Evolutionary conservation across 2,329 filamentous ascomycete genomes (phyloP), one percentile per base, ranked within the genome.

Genomic region (Fusarium sp.): DNA sequence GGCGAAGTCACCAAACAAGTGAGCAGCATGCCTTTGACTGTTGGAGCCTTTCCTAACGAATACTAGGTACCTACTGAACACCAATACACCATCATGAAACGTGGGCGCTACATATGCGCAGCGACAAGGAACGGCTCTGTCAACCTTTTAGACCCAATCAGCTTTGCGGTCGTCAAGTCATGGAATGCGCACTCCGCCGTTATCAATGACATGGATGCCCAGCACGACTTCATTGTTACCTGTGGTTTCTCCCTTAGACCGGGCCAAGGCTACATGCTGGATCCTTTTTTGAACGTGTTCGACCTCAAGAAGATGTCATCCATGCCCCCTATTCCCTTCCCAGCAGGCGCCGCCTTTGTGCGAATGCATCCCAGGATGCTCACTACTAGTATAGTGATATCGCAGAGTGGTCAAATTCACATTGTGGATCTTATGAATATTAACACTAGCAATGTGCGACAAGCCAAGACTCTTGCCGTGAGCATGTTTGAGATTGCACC

Each of bases 161-260:
- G 87, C 59, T 92, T 97, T 76, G 87, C 88, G 44, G 86, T 97
- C 7, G 85, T 96, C 72, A 97, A 95, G 78, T 89, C 89, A 13
- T 99, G 96, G 92, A 93, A 93, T 77, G 94, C 95, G 1, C 96
- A 99, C 77, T 91, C 91, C 3, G 92, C 93, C 11, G 88, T 90
- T 54, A 93, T 99, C 78, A 97, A 94, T 79, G 95, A 98, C 79
- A 98, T 99, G 93, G 96, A 99, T 82, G 94, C 94, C 11, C 93
- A 96, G 77, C 93, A 96, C 76, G 95, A 98, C 79, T 96, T 96
- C 72, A 90, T 99, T 57, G 92, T 98, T 24, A 98, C 96, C 7
- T 99, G 96, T 79, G 96, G 96, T 37, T 97, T 93, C 81, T 97
- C 95, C 2, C 87, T 94, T 25, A 89, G 95, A 71, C 94, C 94